Evolutionary conservation across 2,329 filamentous ascomycete species (phyloP).

Genomic region (Claviceps paspali): DNA sequence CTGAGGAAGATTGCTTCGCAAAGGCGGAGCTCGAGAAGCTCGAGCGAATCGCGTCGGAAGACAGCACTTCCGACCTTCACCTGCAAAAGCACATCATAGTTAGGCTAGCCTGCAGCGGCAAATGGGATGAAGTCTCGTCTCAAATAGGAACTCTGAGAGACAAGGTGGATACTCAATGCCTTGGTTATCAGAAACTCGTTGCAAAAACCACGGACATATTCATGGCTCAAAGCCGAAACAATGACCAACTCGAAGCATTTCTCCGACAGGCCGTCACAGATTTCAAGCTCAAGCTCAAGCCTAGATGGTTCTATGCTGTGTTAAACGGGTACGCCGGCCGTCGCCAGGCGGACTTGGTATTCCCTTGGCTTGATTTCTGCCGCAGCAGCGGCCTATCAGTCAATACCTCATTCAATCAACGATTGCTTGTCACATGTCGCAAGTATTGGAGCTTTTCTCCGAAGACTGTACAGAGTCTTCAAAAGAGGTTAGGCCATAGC

Average conservation of each 20-base stretch:
- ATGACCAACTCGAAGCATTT: slow-evolving; percentile 15
- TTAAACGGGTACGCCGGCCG: slow-evolving; percentile 16
- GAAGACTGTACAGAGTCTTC: slow-evolving; percentile 10
- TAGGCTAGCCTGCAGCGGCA: slow-evolving; percentile 13
- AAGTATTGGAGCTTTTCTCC: slow-evolving; percentile 20
- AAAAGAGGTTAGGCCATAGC: slow-evolving; percentile 2
- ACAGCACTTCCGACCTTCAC: slow-evolving; percentile 11
- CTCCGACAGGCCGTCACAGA: slow-evolving; percentile 13
- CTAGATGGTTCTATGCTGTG: slow-evolving; percentile 15
- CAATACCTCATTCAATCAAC: slow-evolving; percentile 15
- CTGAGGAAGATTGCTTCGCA: slow-evolving; percentile 14
- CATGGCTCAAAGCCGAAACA: slow-evolving; percentile 13
- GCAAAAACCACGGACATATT: slow-evolving; percentile 18
- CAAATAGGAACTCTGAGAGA: slow-evolving; percentile 11
- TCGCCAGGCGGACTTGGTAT: slow-evolving; percentile 14
- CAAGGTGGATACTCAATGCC: slow-evolving; percentile 6
- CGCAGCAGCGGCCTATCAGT: slow-evolving; percentile 13
- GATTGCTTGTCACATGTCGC: slow-evolving; percentile 15
- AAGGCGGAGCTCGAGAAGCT: slow-evolving; percentile 13
- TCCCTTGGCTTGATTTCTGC: slow-evolving; percentile 20
- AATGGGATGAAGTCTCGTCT: slow-evolving; percentile 13
- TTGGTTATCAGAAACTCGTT: slow-evolving; percentile 14
- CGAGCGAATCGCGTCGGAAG: slow-evolving; percentile 8
- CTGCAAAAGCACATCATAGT: slow-evolving; percentile 14
- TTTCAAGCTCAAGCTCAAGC: slow-evolving; percentile 14